phyloP scores from a whole-genome alignment of 176 grass and related monocot genomes.

The Thalia dealbata region DNA sequence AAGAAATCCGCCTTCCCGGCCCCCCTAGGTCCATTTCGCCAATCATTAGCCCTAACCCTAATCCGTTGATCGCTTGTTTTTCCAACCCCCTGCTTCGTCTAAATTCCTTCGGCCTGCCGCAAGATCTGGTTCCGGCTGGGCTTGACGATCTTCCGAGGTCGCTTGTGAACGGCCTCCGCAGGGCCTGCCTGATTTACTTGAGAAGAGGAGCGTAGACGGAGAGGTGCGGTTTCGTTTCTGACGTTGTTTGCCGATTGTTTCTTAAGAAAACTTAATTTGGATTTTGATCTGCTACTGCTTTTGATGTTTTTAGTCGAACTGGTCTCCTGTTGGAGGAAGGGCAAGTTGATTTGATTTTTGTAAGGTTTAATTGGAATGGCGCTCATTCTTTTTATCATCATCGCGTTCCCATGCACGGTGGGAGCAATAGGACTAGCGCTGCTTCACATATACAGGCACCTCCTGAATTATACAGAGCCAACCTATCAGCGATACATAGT shows the following conservation, averaged over 20 bases:
- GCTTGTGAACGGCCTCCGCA: not conserved
- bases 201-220: not conserved
- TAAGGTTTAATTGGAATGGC: slow-evolving; percentile 11
- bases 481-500: slow-evolving; percentile 66
- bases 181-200: not conserved
- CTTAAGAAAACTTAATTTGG: not conserved
- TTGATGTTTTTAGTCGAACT: not conserved
- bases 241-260: not conserved
- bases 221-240: not conserved
- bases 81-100: not conserved
- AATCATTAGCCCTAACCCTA: not conserved
- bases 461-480: slow-evolving; percentile 67
- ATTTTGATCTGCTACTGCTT: not conserved
- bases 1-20: not conserved
- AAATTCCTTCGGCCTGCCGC: not conserved
- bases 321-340: not conserved
- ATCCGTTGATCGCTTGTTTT: not conserved
- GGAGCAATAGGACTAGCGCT: slow-evolving; percentile 60
- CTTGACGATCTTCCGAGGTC: not conserved
- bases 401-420: slow-evolving; percentile 69
- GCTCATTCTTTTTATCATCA: slow-evolving; percentile 45
- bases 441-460: slow-evolving; percentile 82
- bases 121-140: not conserved
- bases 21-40: not conserved
- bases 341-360: not conserved